Evolutionary conservation across 768 basidiomycete species (phyloP).

Genomic region (Pholiota microspora): DNA sequence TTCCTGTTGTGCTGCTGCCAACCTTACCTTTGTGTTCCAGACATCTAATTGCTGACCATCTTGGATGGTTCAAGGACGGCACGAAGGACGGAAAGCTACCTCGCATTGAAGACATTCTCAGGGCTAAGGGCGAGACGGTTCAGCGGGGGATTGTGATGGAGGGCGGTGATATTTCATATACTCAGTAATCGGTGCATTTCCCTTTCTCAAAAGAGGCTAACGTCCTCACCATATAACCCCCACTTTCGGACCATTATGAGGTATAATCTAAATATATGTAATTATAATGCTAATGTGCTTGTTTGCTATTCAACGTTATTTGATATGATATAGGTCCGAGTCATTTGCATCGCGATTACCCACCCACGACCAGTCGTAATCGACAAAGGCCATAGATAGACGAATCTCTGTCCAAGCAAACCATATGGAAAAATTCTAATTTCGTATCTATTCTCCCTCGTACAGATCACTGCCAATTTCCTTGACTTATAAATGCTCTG

Average conservation of each 20-base stretch:
- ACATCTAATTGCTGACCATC: constrained; percentile 85
- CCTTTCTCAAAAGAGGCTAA: background rate
- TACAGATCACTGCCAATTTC: background rate
- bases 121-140: constrained; percentile 76
- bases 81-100: constrained; percentile 69
- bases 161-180: constrained; percentile 57
- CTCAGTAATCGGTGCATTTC: constrained; percentile 22
- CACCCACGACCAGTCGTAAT: background rate
- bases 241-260: background rate
- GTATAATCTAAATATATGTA: constrained; percentile 3
- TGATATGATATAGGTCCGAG: background rate
- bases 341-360: background rate
- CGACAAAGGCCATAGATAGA: background rate
- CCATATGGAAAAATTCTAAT: background rate
- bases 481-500: background rate
- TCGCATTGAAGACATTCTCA: constrained; percentile 83
- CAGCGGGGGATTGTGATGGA: constrained; percentile 45
- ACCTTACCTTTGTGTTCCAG: constrained; percentile 31
- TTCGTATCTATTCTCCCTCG: constrained; percentile 6
- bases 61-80: constrained; percentile 89
- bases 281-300: constrained; percentile 1
- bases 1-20: constrained; percentile 4
- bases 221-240: background rate
- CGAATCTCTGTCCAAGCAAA: too few relatives aligned
- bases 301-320: background rate